Evolutionary conservation across 2,329 filamentous ascomycete species (phyloP), one percentile per base, ranked within the genome.

Genomic region (Diaporthe longicolla): DNA sequence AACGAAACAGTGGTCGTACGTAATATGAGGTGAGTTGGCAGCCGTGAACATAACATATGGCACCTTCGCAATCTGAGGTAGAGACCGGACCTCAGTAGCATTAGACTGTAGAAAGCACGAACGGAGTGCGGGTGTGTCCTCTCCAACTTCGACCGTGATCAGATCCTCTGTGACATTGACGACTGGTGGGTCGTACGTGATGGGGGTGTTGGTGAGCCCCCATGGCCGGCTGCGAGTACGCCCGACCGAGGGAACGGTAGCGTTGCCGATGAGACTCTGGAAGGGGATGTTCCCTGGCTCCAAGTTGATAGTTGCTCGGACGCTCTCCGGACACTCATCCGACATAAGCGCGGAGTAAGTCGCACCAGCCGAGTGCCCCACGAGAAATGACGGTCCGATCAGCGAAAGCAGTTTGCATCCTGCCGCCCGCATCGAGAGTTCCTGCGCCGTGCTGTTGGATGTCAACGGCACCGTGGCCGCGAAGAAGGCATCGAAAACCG

Each of bases 361-460:
- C 4, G 69, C 69, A 13, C 79, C 81, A 4, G 79, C 77, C 0
- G 82, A 82, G 66, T 82, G 81, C 15, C 79, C 80, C n/a, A 82
- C 69, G 29, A 82, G 75, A 71, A 79, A 81, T 8, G 80, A 77
- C 21, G 78, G 78, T 4, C 78, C 79, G 26, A 82, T 79, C n/a
- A 82, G 74, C 1, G 74, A 72, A 3, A 82, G 73, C 24, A 82
- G 76, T 58, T 79, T 72, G 72, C 80, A 82, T 8, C 80, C 80
- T 0, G 80, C 76, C 4, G 74, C 75, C 10, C 79, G 77, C 75
- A 82, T 80, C 0, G 79, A 77, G 5, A 76, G 59, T 35, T 82
- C 81, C 70, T 80, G 79, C 1, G 77, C 61, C 3, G 77, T 78
- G 63, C 76, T 76, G 57, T 80, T 81, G 1, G 75, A 78, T 9